A percentile compares a stretch with the other conserved stretches of the same genome.
These are phyloP conservation scores for Rubia occidens DNA, from an alignment of 305 asterid species.

Conservation along the genomic window DNA sequence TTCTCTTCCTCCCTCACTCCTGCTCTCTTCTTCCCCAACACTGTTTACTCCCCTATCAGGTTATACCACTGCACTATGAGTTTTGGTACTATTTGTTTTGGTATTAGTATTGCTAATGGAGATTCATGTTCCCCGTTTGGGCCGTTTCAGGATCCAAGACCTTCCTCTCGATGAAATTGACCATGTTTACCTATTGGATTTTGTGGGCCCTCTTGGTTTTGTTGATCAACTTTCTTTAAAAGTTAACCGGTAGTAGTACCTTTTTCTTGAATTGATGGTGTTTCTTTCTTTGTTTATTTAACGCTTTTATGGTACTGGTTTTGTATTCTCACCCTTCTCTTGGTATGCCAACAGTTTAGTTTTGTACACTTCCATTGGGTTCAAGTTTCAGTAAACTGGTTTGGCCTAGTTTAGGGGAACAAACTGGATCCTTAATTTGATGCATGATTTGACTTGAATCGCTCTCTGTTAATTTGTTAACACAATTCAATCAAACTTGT, in stretches of 20 bases:
- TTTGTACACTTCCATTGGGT: too few species aligned
- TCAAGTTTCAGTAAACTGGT: too few species aligned
- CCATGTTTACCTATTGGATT: slow-evolving; percentile 65
- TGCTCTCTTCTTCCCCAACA: slow-evolving; percentile 62
- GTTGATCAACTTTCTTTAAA: slow-evolving; percentile 46
- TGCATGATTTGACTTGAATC: not conserved
- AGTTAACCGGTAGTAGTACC: slow-evolving; percentile 53
- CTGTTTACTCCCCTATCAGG: slow-evolving; percentile 78
- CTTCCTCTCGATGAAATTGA: slow-evolving; percentile 59
- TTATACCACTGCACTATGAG: not conserved
- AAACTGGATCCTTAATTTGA: not conserved
- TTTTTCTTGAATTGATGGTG: slow-evolving; percentile 5
- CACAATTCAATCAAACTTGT: not conserved
- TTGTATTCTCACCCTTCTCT: not conserved
- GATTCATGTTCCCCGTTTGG: not conserved
- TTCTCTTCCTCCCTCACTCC: slow-evolving; percentile 36
- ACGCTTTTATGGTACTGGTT: not conserved
- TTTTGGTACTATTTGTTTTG: not conserved
- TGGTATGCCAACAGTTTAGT: too few species aligned
- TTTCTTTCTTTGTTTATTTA: not conserved
- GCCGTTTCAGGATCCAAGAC: slow-evolving; percentile 48
- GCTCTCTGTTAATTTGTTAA: not conserved
- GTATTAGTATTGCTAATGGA: not conserved
- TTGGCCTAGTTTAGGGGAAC: not conserved
- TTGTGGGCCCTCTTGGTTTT: slow-evolving; percentile 83